Base-by-base conservation (phyloP, 2,329 filamentous ascomycete genomes). In the Xylariales sp. region DNA sequence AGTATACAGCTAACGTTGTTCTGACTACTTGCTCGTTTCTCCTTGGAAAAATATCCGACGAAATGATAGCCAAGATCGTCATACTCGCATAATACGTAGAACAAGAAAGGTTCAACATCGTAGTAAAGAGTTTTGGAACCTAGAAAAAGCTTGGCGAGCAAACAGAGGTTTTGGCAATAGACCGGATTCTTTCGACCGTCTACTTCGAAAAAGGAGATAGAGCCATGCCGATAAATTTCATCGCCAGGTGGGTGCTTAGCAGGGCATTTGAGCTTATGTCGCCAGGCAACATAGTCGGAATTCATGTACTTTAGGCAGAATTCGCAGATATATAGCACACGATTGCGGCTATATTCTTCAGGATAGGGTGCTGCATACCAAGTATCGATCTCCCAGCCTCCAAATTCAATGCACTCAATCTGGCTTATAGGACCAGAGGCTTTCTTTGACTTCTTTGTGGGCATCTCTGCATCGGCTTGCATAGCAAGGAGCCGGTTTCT, bases 221-320 rank as follows among this genome's bases (percentile, higher is more conserved):
- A 93, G 57, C 91, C 90, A 75, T 97, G 91, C 0, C 96, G 92
- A 78, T 99, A 99, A 57, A 99, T 98, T 78, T 99, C 96, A 76
- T 99, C 96, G 30, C 96, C 96, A 0, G 97, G 97, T 3, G 96
- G 97, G 76, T 98, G 94, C 79, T 98, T 98, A 43, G 94, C 94
- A 5, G 93, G 92, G 75, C 96, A 99, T 83, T 99, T 99, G 74
- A 94, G 87, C 82, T 98, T 98, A 81, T 99, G 96, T 61, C 96
- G 89, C 93, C 95, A 98, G 14, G 96, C 95, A 34, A 99, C 96
- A 75, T 97, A 98, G 78, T 97, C 95, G 18, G 96, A 98, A 80
- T 97, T 97, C 94, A 99, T 97, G 82, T 99, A 99, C 81, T 98
- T 99, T 68, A 99, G 85, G 78, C 96, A 99, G 80, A 98, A 99